phyloP scores from a whole-genome alignment of 2,329 filamentous ascomycete species.

The Dryadomyces quercivorus region DNA sequence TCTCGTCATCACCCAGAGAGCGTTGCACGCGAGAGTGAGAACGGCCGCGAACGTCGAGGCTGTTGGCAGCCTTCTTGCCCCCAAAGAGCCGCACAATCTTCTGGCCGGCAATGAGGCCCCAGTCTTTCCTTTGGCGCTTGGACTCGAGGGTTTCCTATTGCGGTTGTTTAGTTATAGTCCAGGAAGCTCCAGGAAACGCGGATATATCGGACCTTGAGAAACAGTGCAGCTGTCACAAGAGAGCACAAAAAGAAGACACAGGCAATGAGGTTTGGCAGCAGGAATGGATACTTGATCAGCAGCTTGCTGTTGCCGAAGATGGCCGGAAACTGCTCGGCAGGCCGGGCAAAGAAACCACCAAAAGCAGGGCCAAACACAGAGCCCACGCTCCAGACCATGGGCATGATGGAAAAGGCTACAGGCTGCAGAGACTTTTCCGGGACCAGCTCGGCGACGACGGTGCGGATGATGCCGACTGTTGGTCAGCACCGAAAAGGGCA shows the following conservation, averaged over 20 bases:
- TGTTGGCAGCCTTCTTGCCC: conserved; percentile 2
- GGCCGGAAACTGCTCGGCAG: conserved; percentile 59
- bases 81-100: conserved; percentile 36
- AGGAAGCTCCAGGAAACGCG: background rate
- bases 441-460: conserved; percentile 87
- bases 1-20: conserved; percentile 41
- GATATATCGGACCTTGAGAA: conserved; percentile 54
- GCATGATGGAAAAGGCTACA: conserved; percentile 85
- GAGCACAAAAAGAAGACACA: conserved; percentile 68
- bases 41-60: conserved; percentile 7
- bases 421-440: conserved; percentile 79
- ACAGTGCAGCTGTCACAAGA: conserved; percentile 60
- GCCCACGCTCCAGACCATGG: conserved; percentile 76
- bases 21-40: conserved; percentile 8
- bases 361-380: conserved; percentile 80
- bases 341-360: conserved; percentile 76
- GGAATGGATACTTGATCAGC: conserved; percentile 68
- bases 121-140: conserved; percentile 56
- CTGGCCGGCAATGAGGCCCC: conserved; percentile 61
- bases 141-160: conserved; percentile 64
- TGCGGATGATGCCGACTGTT: conserved; percentile 68
- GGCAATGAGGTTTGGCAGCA: conserved; percentile 70
- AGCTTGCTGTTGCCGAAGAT: conserved; percentile 57
- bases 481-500: too few species aligned
- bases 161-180: background rate